Evolutionary conservation across 768 basidiomycete species (phyloP).

Genomic region (Podaxis mareebaensis): DNA sequence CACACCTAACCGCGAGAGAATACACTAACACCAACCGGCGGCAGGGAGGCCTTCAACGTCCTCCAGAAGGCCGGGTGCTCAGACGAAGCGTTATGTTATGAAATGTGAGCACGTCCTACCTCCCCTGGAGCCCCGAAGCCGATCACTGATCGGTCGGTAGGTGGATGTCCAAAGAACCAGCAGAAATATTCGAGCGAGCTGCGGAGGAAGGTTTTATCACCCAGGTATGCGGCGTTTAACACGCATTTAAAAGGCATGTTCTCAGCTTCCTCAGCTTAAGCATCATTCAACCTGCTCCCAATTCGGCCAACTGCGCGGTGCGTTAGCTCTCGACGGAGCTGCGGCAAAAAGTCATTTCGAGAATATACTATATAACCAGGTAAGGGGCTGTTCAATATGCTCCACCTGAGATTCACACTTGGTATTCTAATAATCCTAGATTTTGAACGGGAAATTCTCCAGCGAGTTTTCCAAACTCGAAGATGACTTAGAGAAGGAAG

Average conservation of each 20-base stretch:
- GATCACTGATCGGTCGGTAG: slow-evolving; percentile 26
- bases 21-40: neutral
- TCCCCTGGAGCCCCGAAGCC: neutral
- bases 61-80: slow-evolving; percentile 66
- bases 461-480: slow-evolving; percentile 56
- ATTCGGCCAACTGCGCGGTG: slow-evolving; percentile 60
- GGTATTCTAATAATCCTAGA: slow-evolving; percentile 28
- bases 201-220: slow-evolving; percentile 66
- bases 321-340: slow-evolving; percentile 55
- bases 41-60: slow-evolving; percentile 59
- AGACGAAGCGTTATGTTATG: slow-evolving; percentile 66
- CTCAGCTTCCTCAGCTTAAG: slow-evolving; percentile 42
- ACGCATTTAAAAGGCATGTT: neutral
- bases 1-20: neutral
- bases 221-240: slow-evolving; percentile 37
- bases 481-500: slow-evolving; percentile 56
- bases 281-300: slow-evolving; percentile 64
- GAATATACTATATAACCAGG: slow-evolving; percentile 60
- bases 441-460: slow-evolving; percentile 62
- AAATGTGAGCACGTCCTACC: slow-evolving; percentile 45
- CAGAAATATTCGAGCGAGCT: slow-evolving; percentile 67
- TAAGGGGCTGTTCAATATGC: slow-evolving; percentile 18
- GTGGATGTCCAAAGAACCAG: slow-evolving; percentile 76
- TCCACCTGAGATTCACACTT: neutral
- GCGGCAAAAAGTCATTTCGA: slow-evolving; percentile 52